These are phyloP conservation scores for Paratinospora sagittata DNA, from an alignment of 164 flowering plant genomes.

Conservation along the genomic window DNA sequence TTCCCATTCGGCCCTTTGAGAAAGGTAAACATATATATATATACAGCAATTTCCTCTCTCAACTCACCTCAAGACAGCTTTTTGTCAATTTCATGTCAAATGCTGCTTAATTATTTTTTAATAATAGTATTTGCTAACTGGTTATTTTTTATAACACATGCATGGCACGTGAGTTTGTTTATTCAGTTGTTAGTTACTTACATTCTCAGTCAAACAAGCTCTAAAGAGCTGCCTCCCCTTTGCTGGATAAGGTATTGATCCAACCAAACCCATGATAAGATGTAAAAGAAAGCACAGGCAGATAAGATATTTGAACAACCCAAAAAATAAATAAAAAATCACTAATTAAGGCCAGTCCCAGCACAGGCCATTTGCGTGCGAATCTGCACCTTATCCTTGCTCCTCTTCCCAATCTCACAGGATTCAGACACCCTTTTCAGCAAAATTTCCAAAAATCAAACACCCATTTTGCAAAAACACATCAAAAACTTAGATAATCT, in stretches of 20 bases:
- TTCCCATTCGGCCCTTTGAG: too few relatives aligned
- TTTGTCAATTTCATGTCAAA: too few relatives aligned
- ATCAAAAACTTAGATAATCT: not conserved
- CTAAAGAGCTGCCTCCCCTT: too few relatives aligned
- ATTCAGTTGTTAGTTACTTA: not conserved
- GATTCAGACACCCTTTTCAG: slow-evolving; percentile 4
- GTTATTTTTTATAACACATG: not conserved
- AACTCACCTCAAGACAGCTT: too few relatives aligned
- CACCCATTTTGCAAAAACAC: not conserved
- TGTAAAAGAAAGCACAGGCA: not conserved
- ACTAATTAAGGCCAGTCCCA: not conserved
- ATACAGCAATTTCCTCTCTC: too few relatives aligned
- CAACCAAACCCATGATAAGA: not conserved
- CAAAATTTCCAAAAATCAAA: not conserved
- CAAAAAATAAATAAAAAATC: too few relatives aligned
- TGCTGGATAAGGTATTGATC: slow-evolving; percentile 8
- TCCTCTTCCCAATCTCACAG: not conserved
- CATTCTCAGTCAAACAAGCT: not conserved
- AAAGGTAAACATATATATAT: too few relatives aligned
- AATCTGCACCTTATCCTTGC: slow-evolving; percentile 12
- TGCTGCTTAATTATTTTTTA: too few relatives aligned
- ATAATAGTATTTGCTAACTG: too few relatives aligned
- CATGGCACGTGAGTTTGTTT: not conserved
- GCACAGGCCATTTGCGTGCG: slow-evolving; percentile 6
- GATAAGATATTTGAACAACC: slow-evolving; percentile 10